Conservation (phyloP, 352 stramenopile species). For the Globisporangium ultimum region DNA sequence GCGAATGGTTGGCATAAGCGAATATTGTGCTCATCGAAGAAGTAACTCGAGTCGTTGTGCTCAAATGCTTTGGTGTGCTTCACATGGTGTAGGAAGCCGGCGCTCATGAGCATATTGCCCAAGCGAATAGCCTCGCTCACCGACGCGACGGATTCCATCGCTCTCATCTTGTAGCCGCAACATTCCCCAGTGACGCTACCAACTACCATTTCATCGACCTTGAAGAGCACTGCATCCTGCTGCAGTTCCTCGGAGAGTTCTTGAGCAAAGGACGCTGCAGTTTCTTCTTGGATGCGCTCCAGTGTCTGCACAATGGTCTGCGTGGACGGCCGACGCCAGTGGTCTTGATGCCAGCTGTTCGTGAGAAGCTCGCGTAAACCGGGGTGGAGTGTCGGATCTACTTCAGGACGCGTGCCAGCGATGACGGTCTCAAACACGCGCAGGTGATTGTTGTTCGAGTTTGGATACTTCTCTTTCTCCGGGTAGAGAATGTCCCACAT, state of each 20-base stretch:
- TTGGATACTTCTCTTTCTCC: constrained; percentile 41
- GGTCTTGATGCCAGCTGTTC: constrained; percentile 36
- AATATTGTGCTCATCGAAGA: too few relatives aligned
- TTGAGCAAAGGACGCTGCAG: constrained; percentile 23
- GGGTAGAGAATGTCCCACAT: constrained; percentile 72
- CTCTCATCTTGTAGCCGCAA: constrained; percentile 28
- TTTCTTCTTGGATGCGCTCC: constrained; percentile 47
- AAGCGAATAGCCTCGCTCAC: constrained; percentile 37
- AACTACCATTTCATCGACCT: constrained; percentile 8
- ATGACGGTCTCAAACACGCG: constrained; percentile 47
- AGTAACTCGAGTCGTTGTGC: too few relatives aligned
- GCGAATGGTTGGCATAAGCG: too few relatives aligned
- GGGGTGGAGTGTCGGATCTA: constrained; percentile 30
- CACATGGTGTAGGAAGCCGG: constrained; percentile 4
- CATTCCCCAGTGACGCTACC: constrained; percentile 30
- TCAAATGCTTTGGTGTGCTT: too few relatives aligned
- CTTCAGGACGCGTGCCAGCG: constrained; percentile 27
- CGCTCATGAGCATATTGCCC: constrained; percentile 59
- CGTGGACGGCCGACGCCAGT: constrained; percentile 31
- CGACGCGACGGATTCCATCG: constrained; percentile 28
- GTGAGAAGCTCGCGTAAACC: constrained; percentile 34
- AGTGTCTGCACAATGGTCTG: constrained; percentile 39
- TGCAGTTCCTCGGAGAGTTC: constrained; percentile 35
- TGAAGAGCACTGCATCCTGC: constrained; percentile 20
- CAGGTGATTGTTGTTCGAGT: constrained; percentile 46